Evolutionary conservation across 2,329 filamentous ascomycete genomes (phyloP), one percentile per base, ranked within the genome.

Genomic region (Thelonectria blattea): DNA sequence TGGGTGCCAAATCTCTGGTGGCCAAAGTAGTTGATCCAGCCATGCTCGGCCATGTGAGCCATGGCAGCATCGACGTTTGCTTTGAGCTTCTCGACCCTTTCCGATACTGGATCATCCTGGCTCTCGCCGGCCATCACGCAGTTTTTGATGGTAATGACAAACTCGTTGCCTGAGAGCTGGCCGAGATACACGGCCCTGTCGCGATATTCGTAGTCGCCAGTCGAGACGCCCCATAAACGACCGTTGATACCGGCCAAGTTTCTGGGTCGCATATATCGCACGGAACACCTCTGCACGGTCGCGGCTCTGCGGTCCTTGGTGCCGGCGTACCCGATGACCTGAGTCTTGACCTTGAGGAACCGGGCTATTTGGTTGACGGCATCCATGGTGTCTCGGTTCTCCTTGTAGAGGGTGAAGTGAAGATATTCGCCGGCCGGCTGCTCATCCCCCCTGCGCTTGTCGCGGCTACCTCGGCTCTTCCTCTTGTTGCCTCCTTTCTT

Each of bases 21-120:
- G 9, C 95, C 95, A 72, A 93, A 99, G 79, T 98, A 99, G 78
- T 99, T 99, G 77, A 99, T 88, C 81, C 96, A 99, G 3, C 95
- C 95, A 46, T 89, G 84, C 45, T 87, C 78, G 56, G 84, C 81
- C 66, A 98, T 86, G 64, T 89, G 86, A 43, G 84, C 79, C 52
- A 97, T 79, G 1, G 91, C 83, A 14, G 82, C 75, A 57, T 81
- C 81, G 10, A 88, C 80, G 39, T 83, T 73, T 24, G 65, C 56
- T 55, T 66, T 70, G 46, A 79, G 65, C 34, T 68, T 65, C 15
- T 72, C 67, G 9, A 77, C 66, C 32, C 70, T 71, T 24, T 75
- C 71, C 5, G 64, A 41, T 7, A 74, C 57, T 0, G 71, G 42
- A 22, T 68, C 65, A 15, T 66, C 59, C 5, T 54, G 56, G 3